Evolutionary conservation across 441 rosid genomes (phyloP), one percentile per base, ranked within the genome.

Genomic region (Monsonia emarginata): DNA sequence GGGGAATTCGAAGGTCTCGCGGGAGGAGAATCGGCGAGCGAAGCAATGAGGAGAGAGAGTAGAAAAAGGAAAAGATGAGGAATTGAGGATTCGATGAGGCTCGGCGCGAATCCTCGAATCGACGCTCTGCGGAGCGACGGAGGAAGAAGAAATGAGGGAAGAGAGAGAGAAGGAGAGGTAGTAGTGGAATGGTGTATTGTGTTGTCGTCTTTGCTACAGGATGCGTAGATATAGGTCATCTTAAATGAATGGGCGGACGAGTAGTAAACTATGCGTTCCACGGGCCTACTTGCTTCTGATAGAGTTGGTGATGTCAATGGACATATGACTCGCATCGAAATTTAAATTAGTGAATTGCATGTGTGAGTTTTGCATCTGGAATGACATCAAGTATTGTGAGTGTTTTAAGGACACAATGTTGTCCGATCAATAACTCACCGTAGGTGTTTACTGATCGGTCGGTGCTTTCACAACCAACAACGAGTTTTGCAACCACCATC

Each of bases 181-280:
- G 57, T 6, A 26, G 8, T 18, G 57, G 25, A 32, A 11, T 21
- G 26, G 25, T 50, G 25, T 5, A 2, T 6, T 40, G 24, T 48
- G 56, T 18, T 48, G 56, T 50, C 25, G 11, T 18, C 10, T 19
- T 50, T 50, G 57, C 26, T 50, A 50, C 56, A 50, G 26, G 24
- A 21, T 19, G 57, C 57, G 57, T 19, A 50, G 57, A 50, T 50
- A 50, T 40, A 40, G 26, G 57, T 50, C 57, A 50, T 50, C 57
- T 50, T 21, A 21, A 19, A 50, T 7, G 57, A 19, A 21, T 50
- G 57, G 57, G 26, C 9, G 56, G 24, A 18, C 21, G 7, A 9
- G 24, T 46, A 14, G n/a, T n/a, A n/a, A n/a, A n/a, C n/a, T n/a
- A n/a, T n/a, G n/a, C 38, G 9, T 11, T 7, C 38, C 9, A 32